Conservation (phyloP, 306 rosid species). For the Cucumis melo region DNA sequence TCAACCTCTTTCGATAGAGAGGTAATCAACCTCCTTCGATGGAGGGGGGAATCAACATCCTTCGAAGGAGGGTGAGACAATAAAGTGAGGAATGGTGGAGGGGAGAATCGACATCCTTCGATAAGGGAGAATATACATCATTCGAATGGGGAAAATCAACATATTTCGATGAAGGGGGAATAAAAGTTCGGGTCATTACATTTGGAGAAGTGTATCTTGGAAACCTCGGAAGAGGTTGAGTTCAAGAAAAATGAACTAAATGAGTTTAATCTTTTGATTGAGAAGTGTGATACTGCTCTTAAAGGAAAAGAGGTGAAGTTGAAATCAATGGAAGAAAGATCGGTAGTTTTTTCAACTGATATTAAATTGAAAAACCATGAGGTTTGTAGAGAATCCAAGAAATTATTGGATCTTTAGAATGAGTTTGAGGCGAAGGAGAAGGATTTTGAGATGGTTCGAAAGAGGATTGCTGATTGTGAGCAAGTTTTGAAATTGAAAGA, state of each 20-base stretch:
- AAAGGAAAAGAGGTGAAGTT: neutral
- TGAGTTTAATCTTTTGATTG: neutral
- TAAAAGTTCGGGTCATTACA: too few species aligned
- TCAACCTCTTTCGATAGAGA: too few species aligned
- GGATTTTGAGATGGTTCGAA: neutral
- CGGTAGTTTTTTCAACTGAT: neutral
- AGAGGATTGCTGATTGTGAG: neutral
- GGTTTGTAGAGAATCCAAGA: neutral
- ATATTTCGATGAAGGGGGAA: too few species aligned
- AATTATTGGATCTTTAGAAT: neutral
- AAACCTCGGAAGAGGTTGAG: constrained; percentile 1
- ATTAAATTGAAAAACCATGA: neutral
- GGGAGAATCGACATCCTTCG: too few species aligned
- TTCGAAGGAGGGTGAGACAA: too few species aligned
- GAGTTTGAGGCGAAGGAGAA: neutral
- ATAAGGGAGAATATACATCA: too few species aligned
- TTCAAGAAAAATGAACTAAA: constrained; percentile 1
- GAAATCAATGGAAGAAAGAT: neutral
- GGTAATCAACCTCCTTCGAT: too few species aligned
- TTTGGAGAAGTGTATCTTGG: too few species aligned
- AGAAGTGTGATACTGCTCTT: neutral
- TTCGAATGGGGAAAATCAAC: too few species aligned
- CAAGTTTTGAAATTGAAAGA: neutral
- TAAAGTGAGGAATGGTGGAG: too few species aligned
- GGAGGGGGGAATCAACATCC: too few species aligned